Evolutionary conservation across 768 basidiomycete genomes (phyloP).

Genomic region (Dictyophora rubrovolvata): DNA sequence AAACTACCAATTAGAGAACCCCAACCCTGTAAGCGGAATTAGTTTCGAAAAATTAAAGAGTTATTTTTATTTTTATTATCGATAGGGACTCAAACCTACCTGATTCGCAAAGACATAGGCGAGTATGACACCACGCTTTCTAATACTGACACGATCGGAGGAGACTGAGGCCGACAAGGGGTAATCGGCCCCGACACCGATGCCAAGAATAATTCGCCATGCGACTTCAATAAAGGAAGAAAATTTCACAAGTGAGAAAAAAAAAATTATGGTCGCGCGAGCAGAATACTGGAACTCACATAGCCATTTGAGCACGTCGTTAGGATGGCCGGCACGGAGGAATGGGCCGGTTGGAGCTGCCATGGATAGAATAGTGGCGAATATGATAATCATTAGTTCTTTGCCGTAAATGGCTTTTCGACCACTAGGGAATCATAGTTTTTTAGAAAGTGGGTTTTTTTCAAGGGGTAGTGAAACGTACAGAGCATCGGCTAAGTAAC

Average conservation of each 20-base stretch:
- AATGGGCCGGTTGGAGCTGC: conserved; percentile 48
- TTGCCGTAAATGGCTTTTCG: conserved; percentile 68
- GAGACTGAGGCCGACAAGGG: conserved; percentile 66
- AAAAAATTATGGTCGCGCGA: background rate
- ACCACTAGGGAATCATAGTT: conserved; percentile 22
- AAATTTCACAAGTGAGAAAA: background rate
- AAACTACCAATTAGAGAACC: conserved; percentile 57
- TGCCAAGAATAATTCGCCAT: conserved; percentile 63
- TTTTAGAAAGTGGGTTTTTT: background rate
- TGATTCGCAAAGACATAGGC: conserved; percentile 61
- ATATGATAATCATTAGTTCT: conserved; percentile 71
- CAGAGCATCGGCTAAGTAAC: conserved; percentile 23
- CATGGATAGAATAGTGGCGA: conserved; percentile 63
- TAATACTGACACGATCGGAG: conserved; percentile 53
- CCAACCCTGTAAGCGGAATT: conserved; percentile 47
- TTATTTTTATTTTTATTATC: too few species aligned
- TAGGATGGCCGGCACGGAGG: conserved; percentile 19
- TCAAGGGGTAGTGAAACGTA: background rate
- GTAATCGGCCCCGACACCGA: conserved; percentile 75
- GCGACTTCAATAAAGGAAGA: conserved; percentile 21
- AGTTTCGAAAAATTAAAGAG: background rate
- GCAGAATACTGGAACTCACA: conserved; percentile 1
- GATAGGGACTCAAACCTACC: background rate
- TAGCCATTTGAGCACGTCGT: conserved; percentile 50
- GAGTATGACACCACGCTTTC: conserved; percentile 64